Evolutionary conservation across 148 eudicot species (phyloP), one percentile per base, ranked within the genome.

Genomic region (Dysphania ambrosioides): DNA sequence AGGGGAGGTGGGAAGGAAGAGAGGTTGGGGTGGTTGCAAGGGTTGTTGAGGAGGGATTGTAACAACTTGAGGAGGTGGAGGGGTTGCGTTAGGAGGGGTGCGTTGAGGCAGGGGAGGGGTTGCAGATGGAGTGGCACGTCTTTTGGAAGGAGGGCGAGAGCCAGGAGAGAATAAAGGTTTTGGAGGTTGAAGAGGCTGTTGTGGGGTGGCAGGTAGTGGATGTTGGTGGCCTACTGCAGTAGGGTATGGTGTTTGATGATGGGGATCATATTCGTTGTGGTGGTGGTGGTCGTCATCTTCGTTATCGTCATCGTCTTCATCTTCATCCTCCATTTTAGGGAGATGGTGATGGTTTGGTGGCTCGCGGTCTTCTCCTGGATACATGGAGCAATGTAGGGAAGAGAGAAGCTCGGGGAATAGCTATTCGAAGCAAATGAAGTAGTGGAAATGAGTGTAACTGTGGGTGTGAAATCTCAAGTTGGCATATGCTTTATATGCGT

Each of bases 301-400:
- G 51, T 71, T 31, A 21, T 72, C 79, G 8, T 80, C 83, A 15
- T 75, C 75, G 27, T 80, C 79, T n/a, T n/a, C n/a, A n/a, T n/a
- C n/a, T n/a, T n/a, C n/a, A 2, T 70, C 83, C 34, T 2, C 10
- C 73, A 80, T 65, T 38, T 76, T 76, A n/a, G n/a, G n/a, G 51
- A 76, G 83, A 80, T 75, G 82, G 75, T 79, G 82, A 58, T 70
- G 82, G 29, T 47, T 74, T 31, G 26, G 76, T 29, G 79, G 77
- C 30, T 80, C n/a, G n/a, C n/a, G n/a, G n/a, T n/a, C 69, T 4
- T 80, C 73, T 6, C 24, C 71, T 4, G 24, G 32, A 58, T 72
- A 59, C 79, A 80, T 80, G 73, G 74, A 41, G 51, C 8, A 38
- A 35, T n/a, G 32, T 24, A 40, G 16, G 21, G 16, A 35, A 21